Base-by-base conservation (phyloP, 352 stramenopile species). In the Thraustochytrium sp. region DNA sequence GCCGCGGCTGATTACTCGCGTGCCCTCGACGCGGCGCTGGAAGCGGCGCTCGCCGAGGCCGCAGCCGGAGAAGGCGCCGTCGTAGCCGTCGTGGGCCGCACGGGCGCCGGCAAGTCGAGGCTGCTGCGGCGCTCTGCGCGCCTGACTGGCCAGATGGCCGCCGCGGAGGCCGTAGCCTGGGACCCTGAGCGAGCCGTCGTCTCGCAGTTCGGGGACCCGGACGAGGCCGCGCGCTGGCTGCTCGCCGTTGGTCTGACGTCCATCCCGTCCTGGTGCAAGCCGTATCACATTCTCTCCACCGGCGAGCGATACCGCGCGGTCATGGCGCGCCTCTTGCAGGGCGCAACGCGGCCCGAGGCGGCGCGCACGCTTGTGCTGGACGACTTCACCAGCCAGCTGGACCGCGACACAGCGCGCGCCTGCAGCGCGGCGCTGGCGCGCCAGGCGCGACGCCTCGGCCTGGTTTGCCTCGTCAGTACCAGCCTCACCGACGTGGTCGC, bases 281-380 rank as follows among this genome's bases (percentile, higher is more conserved):
- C 55, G 21, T 73, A 84, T 83, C 55, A 75, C 36, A 84, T 84
- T 29, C 38, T 84, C 23, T 84, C 75, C 23, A 84, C 75, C 8
- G 75, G 75, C 0, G 75, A 84, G 51, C 38, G 61, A n/a, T 84
- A 84, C 61, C 29, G 75, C 2, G 75, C 75, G 8, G 40, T 48
- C n/a, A 56, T 84, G 59, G 75, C 75, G 21, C 53, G 40, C 8
- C 18, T 61, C 16, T 31, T 84, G 18, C 59, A 76, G 36, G 4
- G 46, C 36, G 68, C 61, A n/a, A 40, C 37, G 3, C 59, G 26
- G 21, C 29, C 40, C 29, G 36, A 83, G 13, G 29, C n/a, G 13
- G 21, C 42, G 9, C 16, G 51, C 59, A 29, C 46, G 11, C 3
- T 80, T 2, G 54, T 84, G 31, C 44, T 84, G 8, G 75, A 84